Evolutionary conservation across 345 rosid species (phyloP).

Genomic region (Dipteronia dyeriana): DNA sequence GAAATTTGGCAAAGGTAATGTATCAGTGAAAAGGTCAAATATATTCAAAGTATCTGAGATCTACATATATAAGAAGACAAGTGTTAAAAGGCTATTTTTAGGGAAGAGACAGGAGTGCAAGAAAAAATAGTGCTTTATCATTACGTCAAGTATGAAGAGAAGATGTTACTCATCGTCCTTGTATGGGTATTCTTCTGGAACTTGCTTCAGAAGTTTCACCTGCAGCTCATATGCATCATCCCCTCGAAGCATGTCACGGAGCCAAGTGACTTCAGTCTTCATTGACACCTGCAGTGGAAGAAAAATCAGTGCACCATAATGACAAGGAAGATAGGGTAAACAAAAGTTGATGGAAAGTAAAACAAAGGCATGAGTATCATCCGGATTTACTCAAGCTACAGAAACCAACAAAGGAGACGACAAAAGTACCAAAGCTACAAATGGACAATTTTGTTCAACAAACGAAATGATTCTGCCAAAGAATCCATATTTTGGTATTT

Average conservation of each 20-base stretch:
- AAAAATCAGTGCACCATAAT: not conserved
- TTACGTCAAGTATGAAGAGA: not conserved
- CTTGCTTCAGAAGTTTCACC: conserved; percentile 84
- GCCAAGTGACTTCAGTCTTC: conserved; percentile 95
- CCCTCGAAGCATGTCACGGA: conserved; percentile 81
- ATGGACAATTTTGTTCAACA: not conserved
- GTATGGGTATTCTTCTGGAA: conserved; percentile 90
- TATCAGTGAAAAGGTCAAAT: too few relatives aligned
- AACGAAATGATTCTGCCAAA: not conserved
- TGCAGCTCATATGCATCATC: conserved; percentile 86
- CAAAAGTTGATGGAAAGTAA: not conserved
- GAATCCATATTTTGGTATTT: not conserved
- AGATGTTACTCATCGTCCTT: conserved; percentile 77
- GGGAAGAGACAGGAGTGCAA: not conserved
- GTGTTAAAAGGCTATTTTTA: not conserved
- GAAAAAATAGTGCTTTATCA: not conserved
- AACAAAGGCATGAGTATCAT: not conserved
- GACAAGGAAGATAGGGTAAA: not conserved
- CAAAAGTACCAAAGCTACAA: too few relatives aligned
- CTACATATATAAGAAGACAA: not conserved
- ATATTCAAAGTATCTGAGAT: too few relatives aligned
- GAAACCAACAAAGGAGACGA: not conserved
- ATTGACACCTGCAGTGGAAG: conserved; percentile 64
- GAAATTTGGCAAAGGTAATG: too few relatives aligned
- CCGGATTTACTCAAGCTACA: not conserved